These are phyloP conservation scores for Yamagishiella unicocca DNA, from an alignment of 139 green algal species.

Conservation along the genomic window DNA sequence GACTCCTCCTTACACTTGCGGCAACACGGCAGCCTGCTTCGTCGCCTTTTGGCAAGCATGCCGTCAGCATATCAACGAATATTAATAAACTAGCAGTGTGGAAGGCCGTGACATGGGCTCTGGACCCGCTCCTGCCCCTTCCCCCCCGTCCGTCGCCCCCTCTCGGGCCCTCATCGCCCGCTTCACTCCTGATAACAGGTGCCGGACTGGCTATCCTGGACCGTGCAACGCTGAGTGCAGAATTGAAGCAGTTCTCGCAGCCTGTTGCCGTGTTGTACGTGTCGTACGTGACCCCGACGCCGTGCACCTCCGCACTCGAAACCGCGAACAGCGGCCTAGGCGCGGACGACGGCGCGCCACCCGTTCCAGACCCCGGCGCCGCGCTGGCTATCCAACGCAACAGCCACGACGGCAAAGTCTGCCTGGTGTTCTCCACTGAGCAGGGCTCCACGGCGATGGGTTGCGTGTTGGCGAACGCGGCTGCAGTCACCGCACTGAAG, in stretches of 20 bases:
- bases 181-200: no score
- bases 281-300: neutral
- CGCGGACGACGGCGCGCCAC: no score
- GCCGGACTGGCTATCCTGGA: neutral
- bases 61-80: no score
- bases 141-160: no score
- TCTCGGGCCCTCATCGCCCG: no score
- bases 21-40: no score
- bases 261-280: conserved; percentile 25
- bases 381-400: neutral
- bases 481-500: conserved; percentile 29
- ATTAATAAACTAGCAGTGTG: no score
- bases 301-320: neutral
- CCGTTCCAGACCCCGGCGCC: no score
- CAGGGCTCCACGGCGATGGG: neutral
- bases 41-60: no score
- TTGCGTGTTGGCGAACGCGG: conserved; percentile 18
- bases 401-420: neutral
- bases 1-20: no score
- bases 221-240: neutral
- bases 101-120: no score
- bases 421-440: conserved; percentile 15
- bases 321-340: neutral
- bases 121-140: no score
- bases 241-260: neutral